Conservation (phyloP, 2,329 filamentous ascomycete species). For the Fusarium temperatum region DNA sequence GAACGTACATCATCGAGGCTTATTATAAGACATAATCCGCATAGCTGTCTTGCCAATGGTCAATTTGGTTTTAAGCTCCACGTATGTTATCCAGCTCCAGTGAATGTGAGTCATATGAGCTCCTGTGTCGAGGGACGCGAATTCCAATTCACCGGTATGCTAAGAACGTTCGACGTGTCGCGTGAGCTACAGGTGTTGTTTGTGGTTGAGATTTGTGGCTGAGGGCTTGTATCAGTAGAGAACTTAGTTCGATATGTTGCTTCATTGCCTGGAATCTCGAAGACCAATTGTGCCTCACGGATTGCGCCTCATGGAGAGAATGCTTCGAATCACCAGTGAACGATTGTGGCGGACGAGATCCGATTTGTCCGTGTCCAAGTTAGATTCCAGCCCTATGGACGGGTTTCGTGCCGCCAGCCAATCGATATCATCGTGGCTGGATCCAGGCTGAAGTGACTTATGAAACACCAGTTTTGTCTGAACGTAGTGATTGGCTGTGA, state of each 20-base stretch:
- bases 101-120: background rate
- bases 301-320: accelerated
- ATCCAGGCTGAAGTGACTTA: background rate
- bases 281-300: accelerated
- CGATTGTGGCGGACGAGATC: background rate
- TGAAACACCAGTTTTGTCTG: background rate
- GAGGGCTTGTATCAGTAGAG: background rate
- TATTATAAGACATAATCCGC: background rate
- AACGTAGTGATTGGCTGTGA: background rate
- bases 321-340: background rate
- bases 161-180: too few relatives aligned
- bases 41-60: background rate
- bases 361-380: background rate
- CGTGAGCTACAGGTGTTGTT: too few relatives aligned
- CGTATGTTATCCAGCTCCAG: too few relatives aligned
- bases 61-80: too few relatives aligned
- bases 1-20: too few relatives aligned
- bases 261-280: accelerated
- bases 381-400: background rate
- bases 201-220: accelerated
- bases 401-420: background rate
- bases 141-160: background rate
- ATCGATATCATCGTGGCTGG: background rate
- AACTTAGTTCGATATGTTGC: background rate
- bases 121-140: background rate